Conservation (phyloP, 140 eudicot genomes). For the Cichorium intybus region DNA sequence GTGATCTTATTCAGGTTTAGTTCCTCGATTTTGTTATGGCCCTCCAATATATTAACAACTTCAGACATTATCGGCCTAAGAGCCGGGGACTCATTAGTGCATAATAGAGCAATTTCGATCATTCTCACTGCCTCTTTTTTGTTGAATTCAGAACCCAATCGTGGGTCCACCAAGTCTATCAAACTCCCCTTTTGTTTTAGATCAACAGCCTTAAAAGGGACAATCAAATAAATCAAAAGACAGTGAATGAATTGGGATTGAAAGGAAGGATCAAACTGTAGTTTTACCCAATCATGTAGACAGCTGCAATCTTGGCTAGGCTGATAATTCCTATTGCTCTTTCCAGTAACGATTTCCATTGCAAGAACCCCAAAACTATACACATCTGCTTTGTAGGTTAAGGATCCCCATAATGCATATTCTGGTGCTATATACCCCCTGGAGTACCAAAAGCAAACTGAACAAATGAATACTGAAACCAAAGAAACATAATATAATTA, state of each 20-base stretch:
- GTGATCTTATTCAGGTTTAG: neutral
- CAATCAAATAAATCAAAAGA: neutral
- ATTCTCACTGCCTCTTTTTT: slow-evolving; percentile 42
- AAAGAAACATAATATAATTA: neutral
- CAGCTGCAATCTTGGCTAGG: slow-evolving; percentile 42
- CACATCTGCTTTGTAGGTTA: slow-evolving; percentile 63
- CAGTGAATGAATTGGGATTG: neutral
- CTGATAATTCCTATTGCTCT: slow-evolving; percentile 21
- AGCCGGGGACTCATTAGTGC: slow-evolving; percentile 54
- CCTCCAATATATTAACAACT: slow-evolving; percentile 50
- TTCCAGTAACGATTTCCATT: slow-evolving; percentile 56
- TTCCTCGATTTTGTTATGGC: slow-evolving; percentile 26
- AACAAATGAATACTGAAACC: neutral
- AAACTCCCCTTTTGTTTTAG: slow-evolving; percentile 36
- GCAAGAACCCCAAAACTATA: slow-evolving; percentile 68
- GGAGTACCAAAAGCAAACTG: neutral
- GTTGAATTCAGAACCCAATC: slow-evolving; percentile 39
- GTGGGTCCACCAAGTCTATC: slow-evolving; percentile 48
- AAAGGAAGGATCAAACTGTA: neutral
- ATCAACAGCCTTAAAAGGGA: slow-evolving; percentile 33
- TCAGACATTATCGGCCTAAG: slow-evolving; percentile 64
- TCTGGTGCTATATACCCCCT: slow-evolving; percentile 72
- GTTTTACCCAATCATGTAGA: slow-evolving; percentile 57
- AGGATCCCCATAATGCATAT: slow-evolving; percentile 63
- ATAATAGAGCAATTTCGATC: slow-evolving; percentile 49